Evolutionary conservation across 139 green algal genomes (phyloP), one percentile per base, ranked within the genome.

Genomic region (Auxenochlorella protothecoides): DNA sequence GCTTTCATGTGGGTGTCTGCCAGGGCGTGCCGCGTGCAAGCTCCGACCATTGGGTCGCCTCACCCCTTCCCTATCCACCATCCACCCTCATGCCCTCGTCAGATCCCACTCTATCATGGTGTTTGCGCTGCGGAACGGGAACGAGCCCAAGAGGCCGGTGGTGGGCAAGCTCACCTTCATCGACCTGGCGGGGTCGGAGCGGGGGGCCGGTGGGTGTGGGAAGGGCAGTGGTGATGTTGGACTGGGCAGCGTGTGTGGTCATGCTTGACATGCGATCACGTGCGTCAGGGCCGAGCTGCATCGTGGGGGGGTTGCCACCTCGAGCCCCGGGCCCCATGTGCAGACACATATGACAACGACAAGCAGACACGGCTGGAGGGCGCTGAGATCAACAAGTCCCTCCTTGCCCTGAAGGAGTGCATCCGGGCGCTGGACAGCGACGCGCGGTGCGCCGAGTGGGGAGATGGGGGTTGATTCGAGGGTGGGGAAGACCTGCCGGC

Each of bases 311-410:
- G 27, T 44, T 44, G 27, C 27, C 27, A 44, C 27, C 27, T 44
- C 27, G 27, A 44, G 27, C 27, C 27, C 27, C 27, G 27, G 27
- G 27, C 27, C 27, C 27, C 57, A 4, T 53, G 6, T 73, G 66
- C 68, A 73, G 94, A 98, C 86, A 98, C 94, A 7, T 93, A 84
- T 63, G 91, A 98, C 81, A 97, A 97, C 74, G 91, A 98, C 72
- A 85, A 91, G 71, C 64, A 89, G 73, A 93, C 88, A 9, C 66
- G 93, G 16, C 68, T 92, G 64, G 92, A 98, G 80, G 95, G 95
- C 6, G 95, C 95, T 5, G 92, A 98, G 79, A 99, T 99, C 83
- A 99, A 98, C 85, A 98, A 98, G 84, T 92, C 81, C 59, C 83
- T 98, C 73, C 81, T 98, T 52, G 93, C 93, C 5, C 82, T 98